These are phyloP conservation scores for Lobosporangium transversale DNA, from an alignment of 192 early-diverging fungal species.

Conservation along the genomic window DNA sequence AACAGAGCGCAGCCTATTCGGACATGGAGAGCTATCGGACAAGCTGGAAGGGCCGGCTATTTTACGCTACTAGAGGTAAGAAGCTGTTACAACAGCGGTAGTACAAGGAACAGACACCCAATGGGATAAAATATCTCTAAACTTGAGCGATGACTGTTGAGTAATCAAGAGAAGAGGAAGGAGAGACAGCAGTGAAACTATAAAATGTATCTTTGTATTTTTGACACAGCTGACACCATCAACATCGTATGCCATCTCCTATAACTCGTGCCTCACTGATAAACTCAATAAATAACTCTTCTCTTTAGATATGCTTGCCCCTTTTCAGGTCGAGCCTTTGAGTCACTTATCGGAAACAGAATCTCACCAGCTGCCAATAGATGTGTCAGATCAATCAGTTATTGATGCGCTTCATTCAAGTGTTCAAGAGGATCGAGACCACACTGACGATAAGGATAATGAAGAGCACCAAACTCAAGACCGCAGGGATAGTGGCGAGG, in stretches of 20 bases:
- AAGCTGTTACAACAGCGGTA: background rate
- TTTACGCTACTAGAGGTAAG: conserved; percentile 15
- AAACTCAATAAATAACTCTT: conserved; percentile 27
- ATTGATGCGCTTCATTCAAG: no score
- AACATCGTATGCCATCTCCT: conserved; percentile 9
- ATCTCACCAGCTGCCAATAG: no score
- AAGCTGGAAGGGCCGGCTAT: conserved; percentile 38
- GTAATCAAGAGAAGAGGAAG: background rate
- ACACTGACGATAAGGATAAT: no score
- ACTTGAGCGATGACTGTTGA: no score
- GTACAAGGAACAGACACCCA: background rate
- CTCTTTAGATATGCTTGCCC: conserved; percentile 23
- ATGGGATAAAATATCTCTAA: background rate
- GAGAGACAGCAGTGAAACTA: conserved; percentile 6
- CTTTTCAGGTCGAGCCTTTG: no score
- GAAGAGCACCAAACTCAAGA: no score
- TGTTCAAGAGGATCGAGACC: no score
- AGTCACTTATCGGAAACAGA: no score
- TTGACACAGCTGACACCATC: conserved; percentile 16
- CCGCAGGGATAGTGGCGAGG: no score
- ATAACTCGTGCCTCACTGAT: conserved; percentile 10
- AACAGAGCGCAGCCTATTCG: background rate
- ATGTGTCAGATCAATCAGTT: no score
- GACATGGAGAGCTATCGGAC: conserved; percentile 12
- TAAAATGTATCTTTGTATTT: conserved; percentile 10